Evolutionary conservation across 352 stramenopile genomes (phyloP).

Genomic region (Phytopythium boreale): DNA sequence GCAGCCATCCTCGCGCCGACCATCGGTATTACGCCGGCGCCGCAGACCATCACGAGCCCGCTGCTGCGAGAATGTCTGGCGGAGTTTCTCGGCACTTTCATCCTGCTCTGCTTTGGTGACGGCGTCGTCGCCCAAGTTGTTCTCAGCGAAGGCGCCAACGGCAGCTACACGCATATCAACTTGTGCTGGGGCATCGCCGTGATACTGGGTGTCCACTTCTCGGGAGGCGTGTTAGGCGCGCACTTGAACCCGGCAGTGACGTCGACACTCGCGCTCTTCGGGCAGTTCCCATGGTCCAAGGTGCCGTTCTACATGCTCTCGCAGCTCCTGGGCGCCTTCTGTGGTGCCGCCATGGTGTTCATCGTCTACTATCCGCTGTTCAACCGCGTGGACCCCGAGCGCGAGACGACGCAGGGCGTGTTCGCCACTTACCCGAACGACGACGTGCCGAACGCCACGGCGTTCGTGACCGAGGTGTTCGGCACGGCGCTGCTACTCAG

Average conservation of each 20-base stretch:
- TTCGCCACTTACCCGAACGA: conserved; percentile 45
- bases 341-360: conserved; percentile 36
- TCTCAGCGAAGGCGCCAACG: conserved; percentile 32
- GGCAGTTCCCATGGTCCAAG: conserved; percentile 46
- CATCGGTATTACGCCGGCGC: neutral
- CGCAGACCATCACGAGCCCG: conserved; percentile 18
- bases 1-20: conserved; percentile 4
- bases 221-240: conserved; percentile 43
- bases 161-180: conserved; percentile 53
- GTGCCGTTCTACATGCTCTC: conserved; percentile 43
- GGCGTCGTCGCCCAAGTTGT: conserved; percentile 47
- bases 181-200: conserved; percentile 61
- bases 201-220: conserved; percentile 55
- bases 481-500: conserved; percentile 48
- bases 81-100: conserved; percentile 54
- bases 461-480: conserved; percentile 39
- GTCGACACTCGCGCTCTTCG: conserved; percentile 37
- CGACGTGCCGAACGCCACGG: conserved; percentile 37
- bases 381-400: conserved; percentile 34
- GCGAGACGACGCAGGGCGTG: conserved; percentile 29
- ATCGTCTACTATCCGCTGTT: conserved; percentile 59
- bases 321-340: conserved; percentile 43
- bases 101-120: conserved; percentile 46
- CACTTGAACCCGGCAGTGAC: conserved; percentile 67
- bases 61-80: conserved; percentile 46